Percentiles rank a stretch among this genome's conserved stretches.
phyloP scores from a whole-genome alignment of 2,329 filamentous ascomycete species.

The Aureobasidium sp. region DNA sequence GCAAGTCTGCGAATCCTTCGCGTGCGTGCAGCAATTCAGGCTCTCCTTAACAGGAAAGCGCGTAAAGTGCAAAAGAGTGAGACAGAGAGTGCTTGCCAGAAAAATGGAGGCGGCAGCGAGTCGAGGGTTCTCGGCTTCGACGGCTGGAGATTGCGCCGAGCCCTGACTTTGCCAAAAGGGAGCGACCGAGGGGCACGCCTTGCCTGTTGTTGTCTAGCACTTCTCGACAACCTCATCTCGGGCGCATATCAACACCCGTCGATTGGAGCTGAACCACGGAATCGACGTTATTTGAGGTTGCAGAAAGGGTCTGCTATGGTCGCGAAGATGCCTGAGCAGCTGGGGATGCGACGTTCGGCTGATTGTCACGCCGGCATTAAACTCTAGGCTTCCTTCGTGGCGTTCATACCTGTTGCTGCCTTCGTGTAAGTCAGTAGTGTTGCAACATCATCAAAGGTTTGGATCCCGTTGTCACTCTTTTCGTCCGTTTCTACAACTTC shows the following conservation, averaged over 20 bases:
- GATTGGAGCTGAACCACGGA: slow-evolving; percentile 5
- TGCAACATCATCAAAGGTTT: slow-evolving; percentile 4
- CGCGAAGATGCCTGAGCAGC: neutral
- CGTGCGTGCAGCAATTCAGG: neutral
- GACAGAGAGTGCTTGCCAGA: neutral
- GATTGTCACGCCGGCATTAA: slow-evolving; percentile 8
- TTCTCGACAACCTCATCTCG: slow-evolving; percentile 2
- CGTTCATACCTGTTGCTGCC: neutral
- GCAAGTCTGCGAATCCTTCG: neutral
- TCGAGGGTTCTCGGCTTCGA: neutral
- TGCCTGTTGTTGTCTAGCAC: slow-evolving; percentile 8
- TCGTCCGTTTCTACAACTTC: slow-evolving; percentile 1
- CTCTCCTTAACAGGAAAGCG: neutral
- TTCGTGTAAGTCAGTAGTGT: slow-evolving; percentile 1
- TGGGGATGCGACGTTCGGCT: slow-evolving; percentile 11
- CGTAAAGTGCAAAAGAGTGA: neutral
- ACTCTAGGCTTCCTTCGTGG: slow-evolving; percentile 9
- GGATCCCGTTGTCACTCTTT: slow-evolving; percentile 2
- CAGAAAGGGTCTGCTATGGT: neutral
- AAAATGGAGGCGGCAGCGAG: neutral
- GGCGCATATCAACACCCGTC: neutral
- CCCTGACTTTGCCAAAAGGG: neutral
- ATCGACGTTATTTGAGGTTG: neutral
- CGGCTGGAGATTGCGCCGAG: slow-evolving; percentile 6
- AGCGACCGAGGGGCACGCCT: neutral